A percentile compares a stretch with the other conserved stretches of the same genome.
These are phyloP conservation scores for Amanita exitialis DNA, from an alignment of 768 basidiomycete genomes.

Conservation along the genomic window DNA sequence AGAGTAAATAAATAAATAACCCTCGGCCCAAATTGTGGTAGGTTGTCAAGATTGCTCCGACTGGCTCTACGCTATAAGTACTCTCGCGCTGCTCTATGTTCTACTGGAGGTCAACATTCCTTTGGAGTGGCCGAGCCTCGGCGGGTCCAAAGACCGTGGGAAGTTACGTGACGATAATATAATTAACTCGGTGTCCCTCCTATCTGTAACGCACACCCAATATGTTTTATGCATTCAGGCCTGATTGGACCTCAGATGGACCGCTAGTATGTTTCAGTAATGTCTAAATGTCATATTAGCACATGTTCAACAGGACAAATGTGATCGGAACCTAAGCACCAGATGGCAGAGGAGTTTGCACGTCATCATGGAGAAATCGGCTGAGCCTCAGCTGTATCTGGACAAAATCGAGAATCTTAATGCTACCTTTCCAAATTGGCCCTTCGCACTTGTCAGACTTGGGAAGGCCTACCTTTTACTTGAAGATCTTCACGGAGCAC, in stretches of 20 bases:
- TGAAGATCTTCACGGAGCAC: conserved; percentile 1
- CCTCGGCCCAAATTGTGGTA: too few relatives aligned
- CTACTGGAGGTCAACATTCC: too few relatives aligned
- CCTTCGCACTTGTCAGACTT: neutral
- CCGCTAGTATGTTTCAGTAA: neutral
- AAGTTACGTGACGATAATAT: too few relatives aligned
- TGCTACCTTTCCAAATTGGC: neutral
- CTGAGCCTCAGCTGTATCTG: conserved; percentile 1
- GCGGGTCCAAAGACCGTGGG: too few relatives aligned
- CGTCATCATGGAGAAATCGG: neutral
- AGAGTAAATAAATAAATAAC: too few relatives aligned
- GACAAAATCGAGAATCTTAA: neutral
- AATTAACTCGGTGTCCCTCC: too few relatives aligned
- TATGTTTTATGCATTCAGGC: conserved; percentile 1
- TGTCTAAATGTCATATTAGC: neutral
- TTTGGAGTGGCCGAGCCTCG: too few relatives aligned
- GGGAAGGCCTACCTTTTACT: conserved; percentile 1
- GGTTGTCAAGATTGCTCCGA: too few relatives aligned
- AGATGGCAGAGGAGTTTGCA: neutral
- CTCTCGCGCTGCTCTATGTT: too few relatives aligned
- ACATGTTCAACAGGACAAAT: neutral
- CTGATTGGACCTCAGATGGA: neutral
- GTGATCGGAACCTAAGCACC: neutral
- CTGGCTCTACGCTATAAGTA: too few relatives aligned
- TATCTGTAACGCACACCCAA: neutral